Evolutionary conservation across 2,329 filamentous ascomycete genomes (phyloP), one percentile per base, ranked within the genome.

Genomic region (Verruconis gallopava): DNA sequence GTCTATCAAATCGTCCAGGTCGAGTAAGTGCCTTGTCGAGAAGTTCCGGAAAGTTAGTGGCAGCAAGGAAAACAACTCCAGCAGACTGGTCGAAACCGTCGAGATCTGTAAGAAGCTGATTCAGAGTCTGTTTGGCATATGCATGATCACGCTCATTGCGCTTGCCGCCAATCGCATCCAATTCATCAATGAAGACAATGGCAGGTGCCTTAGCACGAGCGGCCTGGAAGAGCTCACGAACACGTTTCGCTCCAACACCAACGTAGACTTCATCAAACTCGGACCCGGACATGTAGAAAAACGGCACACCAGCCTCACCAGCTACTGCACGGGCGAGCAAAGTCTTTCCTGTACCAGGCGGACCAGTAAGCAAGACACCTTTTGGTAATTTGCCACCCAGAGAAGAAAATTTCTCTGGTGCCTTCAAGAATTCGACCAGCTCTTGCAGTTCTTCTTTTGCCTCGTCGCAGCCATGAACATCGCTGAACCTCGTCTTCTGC

Each of bases 221-320:
- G 43, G 82, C 77, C 36, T 71, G 66, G 60, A 94, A 93, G n/a
- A 94, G 73, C 48, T 95, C 91, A 45, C 91, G 85, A 38, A 98
- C 89, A 55, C 91, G 83, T 70, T 98, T 94, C 36, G 86, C 86
- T 56, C 88, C 86, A 42, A 98, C 91, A 57, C 91, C 91, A 25
- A 98, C 93, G 55, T 95, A 98, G 40, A 98, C 81, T 63, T 98
- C 91, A 55, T 98, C 91, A 57, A 98, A 98, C 60, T 98, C 91
- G 45, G 85, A 93, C 39, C 91, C 91, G 55, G 91, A 98, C 89
- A 98, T 96, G 72, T 95, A 98, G 72, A 96, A 98, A 72, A 98
- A 98, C 1, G 91, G 91, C 14, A 98, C 91, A 43, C 89, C 91
- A 42, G 91, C 88, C 66, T 98, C 91, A 40, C 91, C 91, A 37